phyloP scores from a whole-genome alignment of 2,329 filamentous ascomycete species.

The Pseudocercospora musae region DNA sequence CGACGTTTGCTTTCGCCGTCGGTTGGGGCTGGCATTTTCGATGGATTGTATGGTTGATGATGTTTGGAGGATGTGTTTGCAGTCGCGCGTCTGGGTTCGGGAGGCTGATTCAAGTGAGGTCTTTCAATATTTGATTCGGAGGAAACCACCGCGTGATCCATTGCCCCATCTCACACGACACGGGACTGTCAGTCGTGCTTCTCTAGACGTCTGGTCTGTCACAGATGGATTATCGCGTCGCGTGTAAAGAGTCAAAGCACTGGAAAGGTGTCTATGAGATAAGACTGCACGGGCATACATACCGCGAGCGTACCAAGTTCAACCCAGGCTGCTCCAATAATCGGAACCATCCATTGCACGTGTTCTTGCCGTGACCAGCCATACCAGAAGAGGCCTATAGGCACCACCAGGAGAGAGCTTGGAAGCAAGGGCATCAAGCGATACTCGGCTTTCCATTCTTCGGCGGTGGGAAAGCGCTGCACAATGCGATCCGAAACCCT shows the following conservation, averaged over 20 bases:
- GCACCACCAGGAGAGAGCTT: conserved; percentile 24
- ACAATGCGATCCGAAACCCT: conserved; percentile 3
- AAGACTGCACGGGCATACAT: conserved; percentile 3
- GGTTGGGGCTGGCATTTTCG: background rate
- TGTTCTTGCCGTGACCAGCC: conserved; percentile 32
- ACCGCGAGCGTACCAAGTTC: background rate
- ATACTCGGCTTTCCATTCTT: conserved; percentile 3
- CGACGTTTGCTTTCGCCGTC: conserved; percentile 62
- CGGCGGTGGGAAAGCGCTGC: background rate
- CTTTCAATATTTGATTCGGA: background rate
- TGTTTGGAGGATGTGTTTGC: background rate
- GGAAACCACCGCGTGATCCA: background rate
- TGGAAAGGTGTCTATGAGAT: conserved; percentile 23
- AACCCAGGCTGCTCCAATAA: background rate
- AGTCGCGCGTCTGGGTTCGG: background rate
- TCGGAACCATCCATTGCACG: background rate
- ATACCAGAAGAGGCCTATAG: conserved; percentile 43
- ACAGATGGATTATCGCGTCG: background rate
- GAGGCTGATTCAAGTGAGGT: too few relatives aligned
- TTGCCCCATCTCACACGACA: too few relatives aligned
- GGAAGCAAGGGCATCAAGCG: background rate
- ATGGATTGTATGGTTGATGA: background rate
- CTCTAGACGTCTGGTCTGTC: too few relatives aligned
- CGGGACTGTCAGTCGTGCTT: too few relatives aligned
- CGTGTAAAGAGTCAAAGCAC: background rate